phyloP scores from a whole-genome alignment of 768 basidiomycete genomes.

The Guyanaporus albipodus region DNA sequence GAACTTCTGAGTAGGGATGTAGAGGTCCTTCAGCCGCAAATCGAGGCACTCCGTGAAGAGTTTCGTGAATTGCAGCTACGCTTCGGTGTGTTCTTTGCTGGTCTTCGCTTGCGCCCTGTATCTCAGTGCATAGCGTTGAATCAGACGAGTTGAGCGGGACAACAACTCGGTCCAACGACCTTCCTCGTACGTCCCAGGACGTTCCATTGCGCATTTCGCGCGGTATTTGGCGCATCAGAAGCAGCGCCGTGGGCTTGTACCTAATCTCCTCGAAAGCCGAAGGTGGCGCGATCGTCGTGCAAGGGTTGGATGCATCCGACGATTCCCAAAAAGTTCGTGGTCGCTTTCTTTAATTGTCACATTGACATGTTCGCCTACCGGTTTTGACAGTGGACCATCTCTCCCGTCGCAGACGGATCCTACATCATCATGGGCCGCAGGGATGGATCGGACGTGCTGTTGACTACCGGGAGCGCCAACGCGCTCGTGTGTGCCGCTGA shows the following conservation, averaged over 20 bases:
- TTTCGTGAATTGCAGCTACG: neutral
- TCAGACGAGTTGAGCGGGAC: neutral
- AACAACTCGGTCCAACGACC: too few relatives aligned
- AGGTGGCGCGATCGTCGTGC: neutral
- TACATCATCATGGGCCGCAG: neutral
- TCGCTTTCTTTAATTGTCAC: neutral
- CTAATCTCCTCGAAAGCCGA: neutral
- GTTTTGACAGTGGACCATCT: neutral
- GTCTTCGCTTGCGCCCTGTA: too few relatives aligned
- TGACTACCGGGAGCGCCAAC: neutral
- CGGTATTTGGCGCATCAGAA: neutral
- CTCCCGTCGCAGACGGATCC: neutral
- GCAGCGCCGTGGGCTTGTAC: neutral
- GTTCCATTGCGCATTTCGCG: neutral
- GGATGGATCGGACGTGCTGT: neutral
- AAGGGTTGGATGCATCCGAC: neutral
- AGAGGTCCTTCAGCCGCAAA: neutral
- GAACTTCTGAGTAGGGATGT: neutral
- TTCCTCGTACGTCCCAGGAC: neutral
- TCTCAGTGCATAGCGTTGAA: neutral
- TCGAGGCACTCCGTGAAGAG: neutral
- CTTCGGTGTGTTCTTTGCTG: neutral
- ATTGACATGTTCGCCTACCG: neutral
- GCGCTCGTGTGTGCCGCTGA: neutral
- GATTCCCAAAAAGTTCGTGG: neutral